These are phyloP conservation scores for Pseudopyricularia cyperi DNA, from an alignment of 2,329 filamentous ascomycete genomes.

Conservation along the genomic window DNA sequence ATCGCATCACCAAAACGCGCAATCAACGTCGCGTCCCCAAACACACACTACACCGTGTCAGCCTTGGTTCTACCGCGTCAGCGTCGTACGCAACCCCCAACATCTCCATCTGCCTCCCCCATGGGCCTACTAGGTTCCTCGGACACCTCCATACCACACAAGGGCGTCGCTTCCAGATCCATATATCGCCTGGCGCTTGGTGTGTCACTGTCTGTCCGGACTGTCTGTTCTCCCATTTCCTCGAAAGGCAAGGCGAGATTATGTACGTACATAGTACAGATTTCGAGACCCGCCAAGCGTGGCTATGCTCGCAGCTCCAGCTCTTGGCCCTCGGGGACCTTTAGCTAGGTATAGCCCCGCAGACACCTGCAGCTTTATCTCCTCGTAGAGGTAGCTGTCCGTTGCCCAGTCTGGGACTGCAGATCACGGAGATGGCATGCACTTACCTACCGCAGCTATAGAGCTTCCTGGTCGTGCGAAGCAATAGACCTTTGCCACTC, in stretches of 20 bases:
- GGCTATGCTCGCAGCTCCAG: neutral
- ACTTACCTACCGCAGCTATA: too few species aligned
- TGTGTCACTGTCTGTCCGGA: too few species aligned
- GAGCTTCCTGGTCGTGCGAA: too few species aligned
- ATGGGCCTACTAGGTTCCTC: too few species aligned
- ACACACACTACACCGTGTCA: neutral
- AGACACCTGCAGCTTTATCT: neutral
- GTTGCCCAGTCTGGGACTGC: neutral
- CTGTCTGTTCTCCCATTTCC: too few species aligned
- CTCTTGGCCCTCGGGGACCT: neutral
- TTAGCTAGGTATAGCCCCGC: neutral
- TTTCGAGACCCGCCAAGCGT: neutral
- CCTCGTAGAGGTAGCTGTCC: neutral
- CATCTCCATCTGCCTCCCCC: neutral
- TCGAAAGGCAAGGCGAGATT: neutral
- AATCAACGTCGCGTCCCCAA: neutral
- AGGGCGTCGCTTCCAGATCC: too few species aligned
- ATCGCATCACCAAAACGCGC: neutral
- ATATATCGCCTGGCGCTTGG: too few species aligned
- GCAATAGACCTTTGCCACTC: too few species aligned
- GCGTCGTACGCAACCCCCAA: neutral
- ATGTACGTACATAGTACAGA: too few species aligned
- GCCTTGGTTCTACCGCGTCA: neutral
- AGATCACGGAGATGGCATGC: too few species aligned
- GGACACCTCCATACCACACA: too few species aligned